Percentiles rank a stretch among this genome's conserved stretches.
Evolutionary conservation across 306 rosid species (phyloP).

Genomic region (Ochetophila trinervis): DNA sequence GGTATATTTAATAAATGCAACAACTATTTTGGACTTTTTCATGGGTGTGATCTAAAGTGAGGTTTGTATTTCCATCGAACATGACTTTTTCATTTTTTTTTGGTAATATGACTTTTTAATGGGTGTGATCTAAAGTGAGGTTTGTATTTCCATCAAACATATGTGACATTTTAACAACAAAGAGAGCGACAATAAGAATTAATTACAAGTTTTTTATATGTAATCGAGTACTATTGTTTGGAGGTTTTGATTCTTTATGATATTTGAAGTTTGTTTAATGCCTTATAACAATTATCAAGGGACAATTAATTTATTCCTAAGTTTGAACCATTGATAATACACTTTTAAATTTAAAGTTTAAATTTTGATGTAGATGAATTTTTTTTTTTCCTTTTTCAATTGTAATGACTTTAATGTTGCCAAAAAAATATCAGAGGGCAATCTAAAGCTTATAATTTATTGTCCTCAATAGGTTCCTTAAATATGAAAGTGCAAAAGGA

Average conservation of each 20-base stretch:
- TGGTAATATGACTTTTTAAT: not conserved
- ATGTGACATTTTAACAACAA: constrained; percentile 6
- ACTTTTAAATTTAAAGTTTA: too few relatives aligned
- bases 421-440: too few relatives aligned
- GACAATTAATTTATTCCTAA: too few relatives aligned
- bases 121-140: not conserved
- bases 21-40: constrained; percentile 9
- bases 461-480: not conserved
- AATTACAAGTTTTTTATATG: not conserved
- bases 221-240: not conserved
- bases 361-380: too few relatives aligned
- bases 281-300: not conserved
- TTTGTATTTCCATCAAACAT: constrained; percentile 12
- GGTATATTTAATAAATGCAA: constrained; percentile 14
- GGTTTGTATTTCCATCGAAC: constrained; percentile 20
- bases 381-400: too few relatives aligned
- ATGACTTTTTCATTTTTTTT: too few relatives aligned
- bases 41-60: not conserved
- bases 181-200: not conserved
- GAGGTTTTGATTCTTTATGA: not conserved
- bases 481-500: not conserved
- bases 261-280: not conserved
- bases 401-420: too few relatives aligned
- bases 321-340: too few relatives aligned
- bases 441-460: not conserved